Evolutionary conservation across 2,329 filamentous ascomycete genomes (phyloP).

Genomic region (Parascedosporium putredinis): DNA sequence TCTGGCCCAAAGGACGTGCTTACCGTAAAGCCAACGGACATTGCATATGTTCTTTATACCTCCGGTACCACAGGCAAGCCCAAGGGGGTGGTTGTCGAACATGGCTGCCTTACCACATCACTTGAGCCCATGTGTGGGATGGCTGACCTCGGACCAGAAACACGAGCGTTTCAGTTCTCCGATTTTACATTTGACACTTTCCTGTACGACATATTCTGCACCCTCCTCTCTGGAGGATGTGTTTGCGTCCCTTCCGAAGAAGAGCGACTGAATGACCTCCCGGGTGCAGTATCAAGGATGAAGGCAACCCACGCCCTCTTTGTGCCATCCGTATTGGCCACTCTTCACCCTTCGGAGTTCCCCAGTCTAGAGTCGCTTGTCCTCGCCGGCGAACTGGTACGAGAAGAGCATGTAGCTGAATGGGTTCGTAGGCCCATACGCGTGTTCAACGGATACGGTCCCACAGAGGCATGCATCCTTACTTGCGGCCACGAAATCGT

Average conservation of each 20-base stretch:
- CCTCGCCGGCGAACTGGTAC: slow-evolving; percentile 41
- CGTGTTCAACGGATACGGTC: slow-evolving; percentile 41
- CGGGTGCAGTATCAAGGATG: slow-evolving; percentile 45
- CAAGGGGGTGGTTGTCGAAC: slow-evolving; percentile 48
- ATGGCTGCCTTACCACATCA: slow-evolving; percentile 35
- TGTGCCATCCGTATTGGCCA: slow-evolving; percentile 36
- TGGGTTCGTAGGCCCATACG: too few species aligned
- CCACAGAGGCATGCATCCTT: slow-evolving; percentile 40
- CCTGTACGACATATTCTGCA: too few species aligned
- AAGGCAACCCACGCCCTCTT: slow-evolving; percentile 43
- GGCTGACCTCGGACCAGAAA: slow-evolving; percentile 29
- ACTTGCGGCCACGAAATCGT: slow-evolving; percentile 35
- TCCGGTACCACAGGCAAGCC: slow-evolving; percentile 55
- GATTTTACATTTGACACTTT: too few species aligned
- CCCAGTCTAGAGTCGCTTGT: slow-evolving; percentile 35
- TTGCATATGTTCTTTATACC: slow-evolving; percentile 50
- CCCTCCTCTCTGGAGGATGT: too few species aligned
- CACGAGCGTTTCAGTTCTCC: slow-evolving; percentile 35
- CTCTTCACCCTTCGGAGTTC: slow-evolving; percentile 43
- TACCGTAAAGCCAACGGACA: neutral
- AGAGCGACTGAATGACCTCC: too few species aligned
- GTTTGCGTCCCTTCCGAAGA: too few species aligned
- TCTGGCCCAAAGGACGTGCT: neutral
- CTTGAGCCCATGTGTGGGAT: slow-evolving; percentile 30
- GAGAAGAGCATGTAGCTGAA: too few species aligned